Percentiles rank a stretch among this genome's conserved stretches.
phyloP scores from a whole-genome alignment of 177 flowering plant genomes.

The Telopea speciosissima region DNA sequence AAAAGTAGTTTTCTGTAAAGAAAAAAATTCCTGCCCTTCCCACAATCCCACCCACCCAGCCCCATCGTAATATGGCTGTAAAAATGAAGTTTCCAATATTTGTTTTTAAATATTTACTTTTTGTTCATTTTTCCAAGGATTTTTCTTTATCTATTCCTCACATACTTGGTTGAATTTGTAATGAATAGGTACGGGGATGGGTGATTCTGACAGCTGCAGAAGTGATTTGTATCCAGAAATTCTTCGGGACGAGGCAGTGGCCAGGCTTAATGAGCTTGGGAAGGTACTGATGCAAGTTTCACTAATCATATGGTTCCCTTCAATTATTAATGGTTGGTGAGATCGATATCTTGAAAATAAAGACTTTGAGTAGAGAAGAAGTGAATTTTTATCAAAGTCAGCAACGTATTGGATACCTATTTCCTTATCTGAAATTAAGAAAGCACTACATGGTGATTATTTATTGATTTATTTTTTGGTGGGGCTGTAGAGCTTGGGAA shows the following conservation, averaged over 20 bases:
- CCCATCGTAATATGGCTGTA: no score
- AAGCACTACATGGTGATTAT: no score
- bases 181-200: conserved; percentile 16
- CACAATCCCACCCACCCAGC: no score
- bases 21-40: no score
- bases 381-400: not conserved
- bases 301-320: not conserved
- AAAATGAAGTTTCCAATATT: no score
- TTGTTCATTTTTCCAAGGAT: not conserved
- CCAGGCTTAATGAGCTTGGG: conserved; percentile 68
- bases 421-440: no score
- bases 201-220: conserved; percentile 20
- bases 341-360: not conserved
- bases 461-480: no score
- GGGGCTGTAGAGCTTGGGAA: no score
- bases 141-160: not conserved
- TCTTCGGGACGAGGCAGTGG: conserved; percentile 75
- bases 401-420: not conserved
- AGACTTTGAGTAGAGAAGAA: no score
- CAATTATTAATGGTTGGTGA: not conserved
- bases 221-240: conserved; percentile 37
- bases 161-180: not conserved
- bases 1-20: not conserved
- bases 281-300: conserved; percentile 39
- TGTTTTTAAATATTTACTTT: no score